These are phyloP conservation scores for Colletotrichum musicola DNA, from an alignment of 2,329 filamentous ascomycete species.

Conservation along the genomic window DNA sequence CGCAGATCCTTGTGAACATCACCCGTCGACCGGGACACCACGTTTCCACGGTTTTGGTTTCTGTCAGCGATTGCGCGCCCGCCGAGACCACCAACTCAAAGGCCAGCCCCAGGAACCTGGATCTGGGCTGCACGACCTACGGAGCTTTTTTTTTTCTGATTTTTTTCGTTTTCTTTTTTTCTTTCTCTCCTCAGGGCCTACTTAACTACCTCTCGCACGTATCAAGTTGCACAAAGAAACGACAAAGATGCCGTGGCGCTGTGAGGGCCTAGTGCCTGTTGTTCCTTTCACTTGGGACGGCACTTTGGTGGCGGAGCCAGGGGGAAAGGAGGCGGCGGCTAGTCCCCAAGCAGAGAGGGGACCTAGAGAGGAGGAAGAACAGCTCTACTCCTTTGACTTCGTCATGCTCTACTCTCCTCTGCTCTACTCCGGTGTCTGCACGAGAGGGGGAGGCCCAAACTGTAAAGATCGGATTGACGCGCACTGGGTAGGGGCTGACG, in stretches of 20 bases:
- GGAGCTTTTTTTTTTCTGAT: not conserved
- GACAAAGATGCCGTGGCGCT: slow-evolving; percentile 16
- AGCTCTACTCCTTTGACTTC: not conserved
- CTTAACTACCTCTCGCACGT: not conserved
- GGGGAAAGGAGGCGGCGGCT: not conserved
- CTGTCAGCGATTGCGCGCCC: slow-evolving; percentile 13
- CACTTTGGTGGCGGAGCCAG: not conserved
- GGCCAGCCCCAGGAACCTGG: slow-evolving; percentile 25
- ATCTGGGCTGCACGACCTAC: slow-evolving; percentile 11
- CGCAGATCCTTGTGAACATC: slow-evolving; percentile 37
- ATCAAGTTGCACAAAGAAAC: slow-evolving; percentile 21
- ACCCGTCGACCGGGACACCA: slow-evolving; percentile 34
- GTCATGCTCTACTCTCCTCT: not conserved
- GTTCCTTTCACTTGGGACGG: slow-evolving; percentile 13
- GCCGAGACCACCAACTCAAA: not conserved
- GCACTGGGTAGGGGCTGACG: not conserved
- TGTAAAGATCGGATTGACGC: slow-evolving; percentile 28
- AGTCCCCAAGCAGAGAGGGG: not conserved
- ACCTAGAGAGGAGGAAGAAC: not conserved
- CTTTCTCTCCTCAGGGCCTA: too few relatives aligned
- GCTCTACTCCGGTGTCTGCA: not conserved
- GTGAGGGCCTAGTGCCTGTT: not conserved
- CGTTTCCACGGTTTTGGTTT: slow-evolving; percentile 34
- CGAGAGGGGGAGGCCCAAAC: slow-evolving; percentile 18
- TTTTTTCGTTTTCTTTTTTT: slow-evolving; percentile 3